Evolutionary conservation across 306 rosid species (phyloP).

Genomic region (Adenanthera pavonina): DNA sequence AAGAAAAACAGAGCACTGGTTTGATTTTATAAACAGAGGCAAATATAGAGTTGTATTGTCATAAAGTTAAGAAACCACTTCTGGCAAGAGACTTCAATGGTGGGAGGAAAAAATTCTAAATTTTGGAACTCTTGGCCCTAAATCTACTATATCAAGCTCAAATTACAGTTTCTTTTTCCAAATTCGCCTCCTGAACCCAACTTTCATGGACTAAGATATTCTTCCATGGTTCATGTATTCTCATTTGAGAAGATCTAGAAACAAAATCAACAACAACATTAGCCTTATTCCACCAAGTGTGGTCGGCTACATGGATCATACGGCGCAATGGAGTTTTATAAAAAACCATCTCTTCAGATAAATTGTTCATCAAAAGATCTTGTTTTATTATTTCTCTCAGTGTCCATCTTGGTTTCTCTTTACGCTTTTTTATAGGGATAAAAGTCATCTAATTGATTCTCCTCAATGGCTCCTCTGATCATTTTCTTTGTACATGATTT

Average conservation of each 20-base stretch:
- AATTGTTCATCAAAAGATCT: no score
- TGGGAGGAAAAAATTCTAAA: background rate
- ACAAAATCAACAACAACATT: background rate
- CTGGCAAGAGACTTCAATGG: constrained; percentile 39
- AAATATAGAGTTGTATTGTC: constrained; percentile 43
- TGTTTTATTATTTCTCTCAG: no score
- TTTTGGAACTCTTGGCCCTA: constrained; percentile 34
- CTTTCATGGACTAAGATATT: constrained; percentile 1
- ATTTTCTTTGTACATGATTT: no score
- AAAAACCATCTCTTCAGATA: no score
- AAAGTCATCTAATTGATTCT: no score
- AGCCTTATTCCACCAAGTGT: no score
- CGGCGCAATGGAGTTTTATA: no score
- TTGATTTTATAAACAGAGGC: constrained; percentile 24
- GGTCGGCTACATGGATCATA: no score
- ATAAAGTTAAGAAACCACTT: constrained; percentile 38
- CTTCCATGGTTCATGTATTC: constrained; percentile 23
- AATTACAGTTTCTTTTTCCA: background rate
- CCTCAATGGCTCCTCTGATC: no score
- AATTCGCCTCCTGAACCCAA: constrained; percentile 36
- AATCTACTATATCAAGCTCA: constrained; percentile 48
- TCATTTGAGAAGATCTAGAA: background rate
- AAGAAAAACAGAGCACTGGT: background rate
- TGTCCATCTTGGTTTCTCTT: no score
- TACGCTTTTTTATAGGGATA: no score